Percentiles rank a stretch among this genome's conserved stretches.
Evolutionary conservation across 177 flowering plant species (phyloP).

Genomic region (Vitis hybrid): DNA sequence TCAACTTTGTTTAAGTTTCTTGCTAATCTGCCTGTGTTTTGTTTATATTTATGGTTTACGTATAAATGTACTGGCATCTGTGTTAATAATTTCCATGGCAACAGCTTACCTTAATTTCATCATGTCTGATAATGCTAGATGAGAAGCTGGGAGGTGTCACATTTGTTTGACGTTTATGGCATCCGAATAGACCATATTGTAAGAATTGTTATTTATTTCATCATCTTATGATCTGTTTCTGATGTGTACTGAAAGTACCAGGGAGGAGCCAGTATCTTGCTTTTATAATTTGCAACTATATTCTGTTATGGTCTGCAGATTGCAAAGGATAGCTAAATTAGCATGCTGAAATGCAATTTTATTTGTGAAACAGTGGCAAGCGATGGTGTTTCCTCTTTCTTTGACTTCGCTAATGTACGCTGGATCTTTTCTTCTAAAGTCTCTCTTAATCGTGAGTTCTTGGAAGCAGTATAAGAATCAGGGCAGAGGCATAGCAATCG

Average conservation of each 20-base stretch:
- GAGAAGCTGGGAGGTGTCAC: slow-evolving; percentile 34
- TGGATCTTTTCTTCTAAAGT: slow-evolving; percentile 64
- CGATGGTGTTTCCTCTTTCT: slow-evolving; percentile 67
- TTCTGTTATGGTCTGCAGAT: slow-evolving; percentile 48
- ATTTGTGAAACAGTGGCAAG: slow-evolving; percentile 92
- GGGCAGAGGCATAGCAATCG: slow-evolving; percentile 21
- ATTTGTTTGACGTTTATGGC: slow-evolving; percentile 54
- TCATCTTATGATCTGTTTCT: neutral
- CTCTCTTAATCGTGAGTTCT: slow-evolving; percentile 31
- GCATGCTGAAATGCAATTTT: slow-evolving; percentile 57
- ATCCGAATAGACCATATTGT: slow-evolving; percentile 74
- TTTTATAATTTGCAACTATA: slow-evolving; percentile 20
- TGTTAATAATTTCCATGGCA: neutral
- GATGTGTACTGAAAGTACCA: neutral
- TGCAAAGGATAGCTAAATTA: slow-evolving; percentile 36
- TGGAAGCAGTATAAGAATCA: slow-evolving; percentile 34
- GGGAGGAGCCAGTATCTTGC: slow-evolving; percentile 8
- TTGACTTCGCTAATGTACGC: slow-evolving; percentile 82
- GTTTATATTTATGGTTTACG: neutral
- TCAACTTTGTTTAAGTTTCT: too few species aligned
- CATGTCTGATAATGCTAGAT: slow-evolving; percentile 32
- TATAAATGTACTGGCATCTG: neutral
- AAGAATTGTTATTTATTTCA: slow-evolving; percentile 15
- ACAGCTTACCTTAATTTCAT: slow-evolving; percentile 3
- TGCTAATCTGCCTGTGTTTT: neutral